Conservation (phyloP, 495 filamentous ascomycete species). For the Cryomyces minteri region DNA sequence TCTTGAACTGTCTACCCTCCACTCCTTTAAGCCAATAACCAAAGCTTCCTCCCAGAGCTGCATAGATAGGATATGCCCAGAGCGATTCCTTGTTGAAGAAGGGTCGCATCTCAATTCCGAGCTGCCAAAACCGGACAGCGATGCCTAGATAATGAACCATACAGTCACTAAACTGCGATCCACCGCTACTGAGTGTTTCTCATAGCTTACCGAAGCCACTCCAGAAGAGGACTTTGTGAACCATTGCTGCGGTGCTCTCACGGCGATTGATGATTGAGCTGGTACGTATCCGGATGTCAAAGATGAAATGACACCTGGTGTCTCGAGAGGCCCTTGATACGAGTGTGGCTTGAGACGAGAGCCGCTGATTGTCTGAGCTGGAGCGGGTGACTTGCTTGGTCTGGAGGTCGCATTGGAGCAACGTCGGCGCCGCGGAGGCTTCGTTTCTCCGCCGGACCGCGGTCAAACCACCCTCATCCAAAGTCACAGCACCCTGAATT, state of each 20-base stretch:
- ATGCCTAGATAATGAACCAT: constrained; percentile 36
- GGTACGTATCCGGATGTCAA: no score
- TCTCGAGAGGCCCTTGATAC: no score
- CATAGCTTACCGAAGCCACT: constrained; percentile 69
- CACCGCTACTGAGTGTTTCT: background rate
- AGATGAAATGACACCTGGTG: no score
- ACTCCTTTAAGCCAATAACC: constrained; percentile 92
- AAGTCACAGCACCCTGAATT: no score
- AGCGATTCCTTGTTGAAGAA: constrained; percentile 60
- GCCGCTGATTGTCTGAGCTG: no score
- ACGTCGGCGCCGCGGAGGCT: no score
- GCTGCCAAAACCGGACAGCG: constrained; percentile 81
- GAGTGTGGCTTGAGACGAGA: no score
- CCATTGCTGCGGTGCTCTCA: constrained; percentile 22
- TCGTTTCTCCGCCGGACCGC: no score
- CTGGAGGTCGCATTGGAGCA: no score
- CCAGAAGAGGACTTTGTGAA: constrained; percentile 89
- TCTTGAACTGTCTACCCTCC: constrained; percentile 53
- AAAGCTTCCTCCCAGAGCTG: constrained; percentile 66
- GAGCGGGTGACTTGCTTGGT: no score
- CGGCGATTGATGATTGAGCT: no score
- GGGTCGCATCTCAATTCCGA: constrained; percentile 96
- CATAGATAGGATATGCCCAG: constrained; percentile 88
- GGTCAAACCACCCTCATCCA: no score
- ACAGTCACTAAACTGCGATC: background rate